phyloP scores from a whole-genome alignment of 306 rosid genomes.

The Sicyos edulis region DNA sequence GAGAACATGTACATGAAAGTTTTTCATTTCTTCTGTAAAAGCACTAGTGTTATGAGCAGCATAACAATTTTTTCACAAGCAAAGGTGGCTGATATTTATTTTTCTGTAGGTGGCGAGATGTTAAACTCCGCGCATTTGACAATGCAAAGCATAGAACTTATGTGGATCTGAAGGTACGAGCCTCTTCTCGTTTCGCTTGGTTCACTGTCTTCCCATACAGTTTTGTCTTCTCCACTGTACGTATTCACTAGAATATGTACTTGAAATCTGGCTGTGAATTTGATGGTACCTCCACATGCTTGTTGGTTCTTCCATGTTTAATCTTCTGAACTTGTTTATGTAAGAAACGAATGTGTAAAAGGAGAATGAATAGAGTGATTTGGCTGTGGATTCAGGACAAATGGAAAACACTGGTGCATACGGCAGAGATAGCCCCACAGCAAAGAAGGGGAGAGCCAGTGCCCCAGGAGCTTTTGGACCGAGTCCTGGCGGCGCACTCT shows the following conservation, averaged over 20 bases:
- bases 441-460: slow-evolving; percentile 95
- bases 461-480: slow-evolving; percentile 81
- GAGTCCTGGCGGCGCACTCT: slow-evolving; percentile 71
- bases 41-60: too few relatives aligned
- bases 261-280: too few relatives aligned
- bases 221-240: too few relatives aligned
- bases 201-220: neutral
- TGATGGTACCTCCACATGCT: too few relatives aligned
- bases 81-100: neutral
- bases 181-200: neutral
- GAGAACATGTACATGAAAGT: too few relatives aligned
- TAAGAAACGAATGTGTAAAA: too few relatives aligned
- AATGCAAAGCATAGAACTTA: slow-evolving; percentile 84
- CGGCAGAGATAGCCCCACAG: slow-evolving; percentile 85
- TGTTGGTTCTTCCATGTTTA: neutral
- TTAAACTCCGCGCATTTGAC: slow-evolving; percentile 73
- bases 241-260: too few relatives aligned
- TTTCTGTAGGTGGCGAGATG: slow-evolving; percentile 86
- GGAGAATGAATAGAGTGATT: too few relatives aligned
- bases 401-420: slow-evolving; percentile 91
- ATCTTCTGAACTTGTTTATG: neutral
- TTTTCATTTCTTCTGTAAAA: neutral
- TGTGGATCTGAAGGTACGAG: slow-evolving; percentile 82
- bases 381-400: slow-evolving; percentile 51
- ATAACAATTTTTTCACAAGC: too few relatives aligned